Evolutionary conservation across 1,139 yeast genomes (phyloP), one percentile per base, ranked within the genome.

Genomic region (Geotrichum macrosporum): DNA sequence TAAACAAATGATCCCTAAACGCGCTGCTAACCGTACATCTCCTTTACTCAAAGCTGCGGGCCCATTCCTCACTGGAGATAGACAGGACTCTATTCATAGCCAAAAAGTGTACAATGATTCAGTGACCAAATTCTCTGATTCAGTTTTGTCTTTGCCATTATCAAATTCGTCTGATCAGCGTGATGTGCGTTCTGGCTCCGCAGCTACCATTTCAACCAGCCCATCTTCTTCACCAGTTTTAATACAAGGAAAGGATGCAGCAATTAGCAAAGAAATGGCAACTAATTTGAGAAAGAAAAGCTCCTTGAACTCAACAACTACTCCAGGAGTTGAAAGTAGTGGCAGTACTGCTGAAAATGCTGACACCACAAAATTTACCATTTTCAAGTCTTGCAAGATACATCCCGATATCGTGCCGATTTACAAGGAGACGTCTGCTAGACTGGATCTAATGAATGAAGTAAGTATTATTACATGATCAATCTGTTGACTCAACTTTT

Each of bases 331-430:
- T n/a, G n/a, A n/a, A n/a, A n/a, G n/a, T n/a, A n/a, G n/a, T n/a
- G n/a, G n/a, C n/a, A n/a, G n/a, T n/a, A n/a, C n/a, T n/a, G n/a
- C n/a, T n/a, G n/a, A n/a, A n/a, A n/a, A n/a, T n/a, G n/a, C n/a
- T n/a, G n/a, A n/a, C n/a, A n/a, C n/a, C n/a, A n/a, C n/a, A n/a
- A n/a, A n/a, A 33, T 13, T 13, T 31, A 19, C 24, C 24, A 19
- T 37, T 4, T 12, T 37, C 13, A 29, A 27, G 5, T 37, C 41
- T 42, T 47, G 37, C 30, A 54, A 54, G 35, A 51, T 62, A 34
- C 66, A 62, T 44, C 66, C 66, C 2, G 64, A 61, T 24, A 62
- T 62, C 41, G 56, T 54, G 13, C 63, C 63, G 5, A 55, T 62
- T 16, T 62, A 55, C 44, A 55, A 58, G 44, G 65, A 59, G 44